Evolutionary conservation across 2,329 filamentous ascomycete species (phyloP).

Genomic region (Fusarium nelsonii): DNA sequence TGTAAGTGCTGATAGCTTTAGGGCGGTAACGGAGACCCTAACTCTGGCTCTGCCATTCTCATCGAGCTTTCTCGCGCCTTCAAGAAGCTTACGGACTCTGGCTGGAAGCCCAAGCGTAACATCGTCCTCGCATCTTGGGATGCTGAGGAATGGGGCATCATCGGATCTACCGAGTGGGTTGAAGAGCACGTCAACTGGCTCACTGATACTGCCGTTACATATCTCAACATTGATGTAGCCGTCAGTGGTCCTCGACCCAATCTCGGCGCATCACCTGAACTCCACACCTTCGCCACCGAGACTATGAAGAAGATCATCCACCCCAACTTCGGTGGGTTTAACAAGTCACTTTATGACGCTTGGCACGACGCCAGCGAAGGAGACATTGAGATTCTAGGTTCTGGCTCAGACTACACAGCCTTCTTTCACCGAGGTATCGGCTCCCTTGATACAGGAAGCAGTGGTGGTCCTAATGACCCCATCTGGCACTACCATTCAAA

Average conservation of each 20-base stretch:
- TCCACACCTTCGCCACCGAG: conserved; percentile 74
- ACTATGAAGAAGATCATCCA: conserved; percentile 69
- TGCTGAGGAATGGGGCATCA: conserved; percentile 81
- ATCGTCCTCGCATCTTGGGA: conserved; percentile 78
- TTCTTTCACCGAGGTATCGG: conserved; percentile 69
- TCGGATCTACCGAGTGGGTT: conserved; percentile 89
- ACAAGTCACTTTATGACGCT: conserved; percentile 56
- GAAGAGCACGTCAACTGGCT: conserved; percentile 86
- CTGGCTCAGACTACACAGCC: conserved; percentile 75
- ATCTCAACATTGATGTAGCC: conserved; percentile 84
- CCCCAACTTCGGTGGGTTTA: conserved; percentile 68
- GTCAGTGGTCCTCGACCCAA: conserved; percentile 67
- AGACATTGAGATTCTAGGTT: conserved; percentile 67
- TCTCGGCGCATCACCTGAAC: conserved; percentile 72
- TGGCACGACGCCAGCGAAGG: conserved; percentile 55
- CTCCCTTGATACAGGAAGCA: conserved; percentile 68
- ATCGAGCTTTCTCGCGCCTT: conserved; percentile 82
- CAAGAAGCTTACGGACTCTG: conserved; percentile 74
- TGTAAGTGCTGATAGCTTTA: background rate
- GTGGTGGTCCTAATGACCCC: conserved; percentile 58
- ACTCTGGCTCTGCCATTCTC: conserved; percentile 81
- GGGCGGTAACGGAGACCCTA: conserved; percentile 87
- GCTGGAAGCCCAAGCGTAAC: conserved; percentile 84
- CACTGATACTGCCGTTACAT: conserved; percentile 75
- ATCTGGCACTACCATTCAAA: conserved; percentile 86